Evolutionary conservation across 2,329 filamentous ascomycete genomes (phyloP), one percentile per base, ranked within the genome.

Genomic region (Falciphora oryzae): DNA sequence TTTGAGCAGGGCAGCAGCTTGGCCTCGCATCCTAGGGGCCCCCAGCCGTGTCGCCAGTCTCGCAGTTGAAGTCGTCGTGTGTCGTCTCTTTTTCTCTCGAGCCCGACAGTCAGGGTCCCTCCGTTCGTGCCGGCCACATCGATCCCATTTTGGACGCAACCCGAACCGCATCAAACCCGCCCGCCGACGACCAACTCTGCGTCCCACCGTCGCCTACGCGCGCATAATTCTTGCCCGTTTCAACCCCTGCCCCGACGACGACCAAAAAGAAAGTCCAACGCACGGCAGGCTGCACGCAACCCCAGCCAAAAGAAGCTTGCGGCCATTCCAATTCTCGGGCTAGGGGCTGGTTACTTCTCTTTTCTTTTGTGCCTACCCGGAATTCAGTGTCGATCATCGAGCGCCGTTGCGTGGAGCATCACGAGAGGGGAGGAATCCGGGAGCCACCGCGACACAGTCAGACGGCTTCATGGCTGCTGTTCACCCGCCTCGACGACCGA

Each of bases 181-280:
- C 32, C 32, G 32, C 32, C 32, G 22, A 53, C 44, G 18, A 7
- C 22, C 44, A n/a, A 6, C 44, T 13, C 22, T 8, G 3, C 44
- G 18, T n/a, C 44, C 44, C 44, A 53, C 18, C 44, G 44, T 50
- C 44, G 44, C 44, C 44, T 22, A 53, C 44, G 28, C 58, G 28
- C 58, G 58, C 58, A 59, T 59, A 25, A 59, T 32, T 32, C 58
- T 35, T 10, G 25, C 16, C 29, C 16, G 58, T 59, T 59, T 59
- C 58, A 59, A 59, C 29, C 58, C 58, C 58, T 59, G 58, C 58
- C 29, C 32, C 35, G 35, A 38, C 35, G 28, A 32, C 58, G 28
- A 31, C 44, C 22, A 11, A 53, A 22, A 53, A n/a, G 16, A 53
- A 53, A 10, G 18, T n/a, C 22, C n/a, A n/a, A 22, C 44, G 44